A percentile compares a stretch with the other conserved stretches of the same genome.
Conservation (phyloP, 2,329 filamentous ascomycete species). For the Cryphonectria nitschkei region DNA sequence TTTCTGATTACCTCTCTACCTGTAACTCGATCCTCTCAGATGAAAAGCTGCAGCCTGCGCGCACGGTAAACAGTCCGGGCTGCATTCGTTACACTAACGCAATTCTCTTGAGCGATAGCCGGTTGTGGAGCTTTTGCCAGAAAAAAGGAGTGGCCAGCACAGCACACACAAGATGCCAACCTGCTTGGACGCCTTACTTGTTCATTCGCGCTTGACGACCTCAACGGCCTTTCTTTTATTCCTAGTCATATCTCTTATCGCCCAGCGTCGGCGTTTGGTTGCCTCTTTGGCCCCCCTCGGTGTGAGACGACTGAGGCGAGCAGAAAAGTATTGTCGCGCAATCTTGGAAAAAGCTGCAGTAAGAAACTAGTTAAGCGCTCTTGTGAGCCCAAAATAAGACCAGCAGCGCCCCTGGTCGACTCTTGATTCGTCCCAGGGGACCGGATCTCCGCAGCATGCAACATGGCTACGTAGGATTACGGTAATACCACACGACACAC, state of each 20-base stretch:
- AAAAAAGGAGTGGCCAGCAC: not conserved
- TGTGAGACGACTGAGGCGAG: not conserved
- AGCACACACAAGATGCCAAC: not conserved
- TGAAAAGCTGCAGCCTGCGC: not conserved
- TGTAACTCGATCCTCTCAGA: not conserved
- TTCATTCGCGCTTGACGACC: not conserved
- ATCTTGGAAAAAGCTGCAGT: not conserved
- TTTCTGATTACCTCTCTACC: not conserved
- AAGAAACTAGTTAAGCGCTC: constrained; percentile 5
- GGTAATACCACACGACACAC: not conserved
- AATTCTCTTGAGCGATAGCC: not conserved
- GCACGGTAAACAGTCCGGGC: not conserved
- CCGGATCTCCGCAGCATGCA: not conserved
- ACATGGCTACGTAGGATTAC: not conserved
- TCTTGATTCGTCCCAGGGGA: not conserved
- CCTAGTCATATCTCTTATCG: not conserved
- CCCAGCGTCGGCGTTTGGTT: not conserved
- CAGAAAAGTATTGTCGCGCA: not conserved
- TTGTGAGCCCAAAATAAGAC: constrained; percentile 4
- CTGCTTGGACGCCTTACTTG: not conserved
- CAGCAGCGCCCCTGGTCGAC: not conserved
- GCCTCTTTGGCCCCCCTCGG: not conserved
- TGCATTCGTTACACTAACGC: not conserved
- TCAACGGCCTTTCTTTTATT: not conserved
- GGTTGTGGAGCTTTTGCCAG: not conserved